phyloP scores from a whole-genome alignment of 1,139 yeast genomes.

The Diutina pseudorugosa region DNA sequence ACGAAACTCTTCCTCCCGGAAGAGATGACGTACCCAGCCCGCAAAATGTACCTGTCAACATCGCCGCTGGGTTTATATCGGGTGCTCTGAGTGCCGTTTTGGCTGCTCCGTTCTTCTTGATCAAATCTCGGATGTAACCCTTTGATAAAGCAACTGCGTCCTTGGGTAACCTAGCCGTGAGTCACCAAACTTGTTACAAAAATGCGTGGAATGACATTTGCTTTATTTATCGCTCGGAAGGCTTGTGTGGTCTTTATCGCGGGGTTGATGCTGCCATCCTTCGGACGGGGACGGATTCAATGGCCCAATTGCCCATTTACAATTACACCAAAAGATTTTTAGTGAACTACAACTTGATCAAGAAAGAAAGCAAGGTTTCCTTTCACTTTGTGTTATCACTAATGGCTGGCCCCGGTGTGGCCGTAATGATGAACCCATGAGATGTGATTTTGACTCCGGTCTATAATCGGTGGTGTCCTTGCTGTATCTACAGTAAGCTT shows the following conservation, averaged over 20 bases:
- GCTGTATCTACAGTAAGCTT: too few species aligned
- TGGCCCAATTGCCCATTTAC: too few species aligned
- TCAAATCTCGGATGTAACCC: conserved; percentile 95
- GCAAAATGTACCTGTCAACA: conserved; percentile 54
- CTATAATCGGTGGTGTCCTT: too few species aligned
- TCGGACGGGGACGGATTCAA: conserved; percentile 92
- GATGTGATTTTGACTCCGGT: conserved; percentile 90
- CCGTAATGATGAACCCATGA: conserved; percentile 94
- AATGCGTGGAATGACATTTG: conserved; percentile 57
- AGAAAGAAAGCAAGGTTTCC: conserved; percentile 58
- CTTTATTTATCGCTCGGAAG: conserved; percentile 54
- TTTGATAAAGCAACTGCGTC: conserved; percentile 34
- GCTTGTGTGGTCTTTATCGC: conserved; percentile 66
- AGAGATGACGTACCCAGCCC: conserved; percentile 33
- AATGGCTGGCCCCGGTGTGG: conserved; percentile 61
- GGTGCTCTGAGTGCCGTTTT: conserved; percentile 84
- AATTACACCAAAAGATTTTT: conserved; percentile 58
- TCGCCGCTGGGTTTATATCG: conserved; percentile 71
- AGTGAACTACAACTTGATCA: conserved; percentile 27
- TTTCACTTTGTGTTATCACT: conserved; percentile 70
- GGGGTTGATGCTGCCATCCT: conserved; percentile 93
- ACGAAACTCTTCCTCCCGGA: conserved; percentile 48
- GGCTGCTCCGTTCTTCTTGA: conserved; percentile 84
- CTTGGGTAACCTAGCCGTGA: conserved; percentile 38
- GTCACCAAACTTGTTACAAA: conserved; percentile 84